Conservation (phyloP, 345 rosid genomes). For the Psidium guajava region DNA sequence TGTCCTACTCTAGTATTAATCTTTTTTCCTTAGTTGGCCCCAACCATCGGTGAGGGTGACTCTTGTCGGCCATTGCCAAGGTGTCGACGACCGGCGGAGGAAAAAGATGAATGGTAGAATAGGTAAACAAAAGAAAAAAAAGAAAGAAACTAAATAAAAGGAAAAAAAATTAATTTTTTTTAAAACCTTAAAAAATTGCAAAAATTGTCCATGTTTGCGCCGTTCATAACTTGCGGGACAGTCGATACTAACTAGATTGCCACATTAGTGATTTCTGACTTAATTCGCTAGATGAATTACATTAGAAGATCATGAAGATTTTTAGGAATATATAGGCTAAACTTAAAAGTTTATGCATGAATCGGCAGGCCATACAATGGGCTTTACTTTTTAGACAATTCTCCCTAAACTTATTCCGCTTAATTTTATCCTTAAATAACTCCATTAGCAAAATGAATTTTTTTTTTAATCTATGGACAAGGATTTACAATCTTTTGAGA, state of each 20-base stretch:
- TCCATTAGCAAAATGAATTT: not conserved
- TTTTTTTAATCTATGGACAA: not conserved
- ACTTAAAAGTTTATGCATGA: not conserved
- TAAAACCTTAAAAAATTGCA: too few relatives aligned
- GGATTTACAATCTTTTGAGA: not conserved
- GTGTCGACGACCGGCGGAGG: not conserved
- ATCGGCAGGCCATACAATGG: rapidly evolving
- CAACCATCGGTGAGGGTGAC: not conserved
- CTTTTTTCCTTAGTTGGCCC: not conserved
- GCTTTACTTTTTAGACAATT: not conserved
- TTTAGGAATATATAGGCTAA: not conserved
- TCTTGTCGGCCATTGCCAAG: not conserved
- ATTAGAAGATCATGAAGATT: not conserved
- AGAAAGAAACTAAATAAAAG: not conserved
- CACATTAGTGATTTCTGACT: not conserved
- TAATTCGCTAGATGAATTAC: not conserved
- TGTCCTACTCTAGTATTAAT: not conserved
- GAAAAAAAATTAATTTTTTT: too few relatives aligned
- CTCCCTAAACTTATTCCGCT: not conserved
- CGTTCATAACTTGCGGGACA: not conserved
- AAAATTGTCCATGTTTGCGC: not conserved
- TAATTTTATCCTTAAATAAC: not conserved
- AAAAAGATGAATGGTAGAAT: not conserved
- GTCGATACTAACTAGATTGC: not conserved
- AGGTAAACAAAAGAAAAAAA: not conserved